Conservation (phyloP, 1,139 yeast genomes). For the Debaryomyces psychrophilus region DNA sequence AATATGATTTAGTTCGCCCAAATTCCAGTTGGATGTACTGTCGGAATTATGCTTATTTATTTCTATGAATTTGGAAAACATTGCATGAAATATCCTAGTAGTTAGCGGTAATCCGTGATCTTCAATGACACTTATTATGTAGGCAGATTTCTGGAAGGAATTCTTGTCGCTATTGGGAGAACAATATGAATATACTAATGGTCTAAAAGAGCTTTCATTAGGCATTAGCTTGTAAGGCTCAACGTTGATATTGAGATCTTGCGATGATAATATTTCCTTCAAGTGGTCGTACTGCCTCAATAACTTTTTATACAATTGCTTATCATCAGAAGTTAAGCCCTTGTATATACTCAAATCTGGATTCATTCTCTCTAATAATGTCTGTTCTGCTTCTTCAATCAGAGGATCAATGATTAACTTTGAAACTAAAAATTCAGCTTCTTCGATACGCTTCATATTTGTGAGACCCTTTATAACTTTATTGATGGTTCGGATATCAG, state of each 20-base stretch:
- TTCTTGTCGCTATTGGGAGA: slow-evolving; percentile 3
- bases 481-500: slow-evolving; percentile 26
- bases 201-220: slow-evolving; percentile 32
- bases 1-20: slow-evolving; percentile 17
- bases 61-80: slow-evolving; percentile 17
- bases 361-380: slow-evolving; percentile 1
- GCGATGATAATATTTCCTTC: slow-evolving; percentile 29
- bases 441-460: slow-evolving; percentile 13
- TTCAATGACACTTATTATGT: slow-evolving; percentile 23
- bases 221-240: slow-evolving; percentile 22
- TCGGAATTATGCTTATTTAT: neutral
- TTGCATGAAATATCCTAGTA: slow-evolving; percentile 25
- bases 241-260: slow-evolving; percentile 2
- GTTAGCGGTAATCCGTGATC: slow-evolving; percentile 28
- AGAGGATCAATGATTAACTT: slow-evolving; percentile 10
- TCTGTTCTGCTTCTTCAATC: slow-evolving; percentile 1
- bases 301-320: slow-evolving; percentile 20
- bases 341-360: slow-evolving; percentile 19
- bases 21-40: slow-evolving; percentile 9
- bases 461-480: slow-evolving; percentile 20
- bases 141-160: slow-evolving; percentile 17
- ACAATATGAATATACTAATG: slow-evolving; percentile 23
- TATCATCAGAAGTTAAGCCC: slow-evolving; percentile 25
- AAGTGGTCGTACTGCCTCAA: slow-evolving; percentile 24
- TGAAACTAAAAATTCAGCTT: slow-evolving; percentile 18